Base-by-base conservation (phyloP, 2,329 filamentous ascomycete species). In the Immersiporthe knoxdaviesiana region DNA sequence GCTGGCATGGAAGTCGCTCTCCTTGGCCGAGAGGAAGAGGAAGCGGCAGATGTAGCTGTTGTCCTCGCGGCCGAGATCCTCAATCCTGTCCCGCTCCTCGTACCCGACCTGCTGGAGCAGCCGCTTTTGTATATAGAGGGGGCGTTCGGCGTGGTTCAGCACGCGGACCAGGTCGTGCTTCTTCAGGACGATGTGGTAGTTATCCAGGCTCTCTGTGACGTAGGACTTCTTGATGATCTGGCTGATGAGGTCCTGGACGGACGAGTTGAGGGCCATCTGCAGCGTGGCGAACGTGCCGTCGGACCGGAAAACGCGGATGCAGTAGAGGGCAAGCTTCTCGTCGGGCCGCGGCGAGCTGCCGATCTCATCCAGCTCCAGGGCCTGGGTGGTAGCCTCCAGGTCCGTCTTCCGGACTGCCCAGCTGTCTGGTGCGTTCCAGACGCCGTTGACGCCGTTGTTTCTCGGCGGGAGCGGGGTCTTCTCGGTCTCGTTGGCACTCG, bases 1-100 rank as follows among this genome's bases (percentile, higher is more conserved):
- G 70, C 86, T 89, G 58, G 90, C 85, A 72, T 91, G 89, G 75
- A 88, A 94, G 63, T 94, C 93, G 77, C 90, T 94, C 78, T 97
- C 91, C 75, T 95, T 92, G 27, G 92, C 91, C 21, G 95, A 94
- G 69, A 97, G 84, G 79, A 99, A 99, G 70, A 96, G 93, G 81
- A 99, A 98, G 7, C 96, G 92, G 77, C 94, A 97, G 16, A 99
- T 86, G 75, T 98, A 99, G 77, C 94, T 97, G 79, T 98, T 97
- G 82, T 99, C 96, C 79, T 99, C 96, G 68, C 96, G 90, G 37
- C 96, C 96, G 65, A 99, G 88, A 72, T 98, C 96, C 78, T 97
- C 95, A 60, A 99, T 89, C 52, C 89, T 90, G 79, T 99, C 96
- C 68, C 88, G 88, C 41, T 93, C 90, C 68, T 92, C 90, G 76